Conservation (phyloP, 805 yeast species). For the Ogataea naganishii region DNA sequence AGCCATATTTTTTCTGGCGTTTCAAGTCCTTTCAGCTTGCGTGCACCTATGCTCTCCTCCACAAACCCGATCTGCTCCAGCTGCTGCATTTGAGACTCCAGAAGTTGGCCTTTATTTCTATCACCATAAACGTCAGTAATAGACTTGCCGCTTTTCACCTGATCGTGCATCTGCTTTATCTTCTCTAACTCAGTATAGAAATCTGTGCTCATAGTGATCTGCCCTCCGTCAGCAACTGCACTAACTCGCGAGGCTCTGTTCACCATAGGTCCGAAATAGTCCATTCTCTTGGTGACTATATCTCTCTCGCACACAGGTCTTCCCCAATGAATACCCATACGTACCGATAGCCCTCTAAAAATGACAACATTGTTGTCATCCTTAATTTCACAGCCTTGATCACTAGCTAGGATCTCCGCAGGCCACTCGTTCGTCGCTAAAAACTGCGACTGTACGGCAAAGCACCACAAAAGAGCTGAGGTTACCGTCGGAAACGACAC, state of each 20-base stretch:
- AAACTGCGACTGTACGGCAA: conserved; percentile 79
- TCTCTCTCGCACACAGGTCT: conserved; percentile 93
- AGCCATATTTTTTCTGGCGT: conserved; percentile 82
- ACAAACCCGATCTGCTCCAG: conserved; percentile 64
- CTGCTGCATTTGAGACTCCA: conserved; percentile 57
- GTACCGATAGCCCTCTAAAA: conserved; percentile 84
- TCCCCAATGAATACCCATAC: conserved; percentile 99
- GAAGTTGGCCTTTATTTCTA: conserved; percentile 23
- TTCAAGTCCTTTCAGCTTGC: conserved; percentile 88
- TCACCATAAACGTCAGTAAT: conserved; percentile 38
- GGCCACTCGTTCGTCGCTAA: conserved; percentile 90
- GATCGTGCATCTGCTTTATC: conserved; percentile 39
- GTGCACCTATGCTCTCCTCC: conserved; percentile 69
- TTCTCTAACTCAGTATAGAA: conserved; percentile 64
- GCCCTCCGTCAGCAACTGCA: conserved; percentile 98
- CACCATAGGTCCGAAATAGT: conserved; percentile 98
- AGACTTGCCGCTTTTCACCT: conserved; percentile 22
- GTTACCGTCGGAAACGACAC: conserved; percentile 93
- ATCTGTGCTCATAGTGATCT: conserved; percentile 79
- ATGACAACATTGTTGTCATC: conserved; percentile 53
- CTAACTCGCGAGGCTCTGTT: conserved; percentile 90
- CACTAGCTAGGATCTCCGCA: conserved; percentile 73
- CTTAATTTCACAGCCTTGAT: conserved; percentile 73
- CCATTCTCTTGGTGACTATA: conserved; percentile 94
- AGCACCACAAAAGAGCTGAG: conserved; percentile 88